Base-by-base conservation (phyloP, 148 eudicot genomes). In the Nepenthes mirabilis region DNA sequence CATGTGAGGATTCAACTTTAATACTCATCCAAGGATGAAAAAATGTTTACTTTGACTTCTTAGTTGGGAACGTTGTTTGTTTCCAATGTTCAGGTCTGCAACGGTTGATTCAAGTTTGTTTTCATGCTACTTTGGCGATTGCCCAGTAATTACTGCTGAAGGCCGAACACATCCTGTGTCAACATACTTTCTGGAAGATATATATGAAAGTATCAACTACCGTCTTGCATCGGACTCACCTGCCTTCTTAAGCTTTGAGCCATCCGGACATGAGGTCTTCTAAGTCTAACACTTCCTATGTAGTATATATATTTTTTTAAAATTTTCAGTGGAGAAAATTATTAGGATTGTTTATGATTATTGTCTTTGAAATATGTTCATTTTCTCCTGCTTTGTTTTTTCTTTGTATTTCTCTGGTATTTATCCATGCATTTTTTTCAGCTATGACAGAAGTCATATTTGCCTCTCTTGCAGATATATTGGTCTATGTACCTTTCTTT, bases 101-200 rank as follows among this genome's bases (percentile, higher is more conserved):
- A 93, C 98, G 48, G 96, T 93, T 77, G 98, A 93, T 79, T 82
- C 96, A 47, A 78, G 68, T 78, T 77, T 86, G 72, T 88, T 93
- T 70, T 93, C 96, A 47, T 76, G 75, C 67, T 93, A 85, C 80
- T 93, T 93, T 69, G 91, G 95, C 68, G 69, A 58, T 57, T 93
- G 98, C 74, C 96, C 95, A 49, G 95, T 93, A 65, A 78, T 93
- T 52, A 83, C 80, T 67, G 91, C 96, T 64, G 82, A 86, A 86
- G 96, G 98, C 52, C 86, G 96, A 57, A 93, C 98, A 65, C 95
- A 88, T 79, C 95, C 98, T 54, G 96, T 93, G 57, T 78, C 98
- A 73, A 72, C 89, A 43, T 65, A 68, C 68, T 93, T 80, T 79
- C 84, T 93, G 57, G 95, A 93, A 84, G 98, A 93, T 74, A 74